Evolutionary conservation across 371 early-diverging fungal genomes (phyloP).

Genomic region (Saksenaea oblongispora): DNA sequence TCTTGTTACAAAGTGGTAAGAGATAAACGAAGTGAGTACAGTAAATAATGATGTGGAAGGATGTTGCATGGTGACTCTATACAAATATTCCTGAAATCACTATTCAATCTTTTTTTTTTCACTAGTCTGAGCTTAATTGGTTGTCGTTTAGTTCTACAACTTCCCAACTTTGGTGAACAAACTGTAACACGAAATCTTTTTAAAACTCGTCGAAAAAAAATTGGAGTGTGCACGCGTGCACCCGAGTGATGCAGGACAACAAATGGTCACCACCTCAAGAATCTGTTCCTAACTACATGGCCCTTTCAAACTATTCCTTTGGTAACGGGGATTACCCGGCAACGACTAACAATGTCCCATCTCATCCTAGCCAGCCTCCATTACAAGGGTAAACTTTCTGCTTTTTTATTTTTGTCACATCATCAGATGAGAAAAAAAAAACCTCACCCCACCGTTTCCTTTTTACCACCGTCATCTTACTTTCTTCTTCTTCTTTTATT

Average conservation of each 20-base stretch:
- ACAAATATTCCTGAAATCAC: no score
- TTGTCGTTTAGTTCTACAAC: no score
- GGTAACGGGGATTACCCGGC: conserved; percentile 14
- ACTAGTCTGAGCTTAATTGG: no score
- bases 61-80: no score
- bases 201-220: background rate
- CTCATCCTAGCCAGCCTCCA: conserved; percentile 7
- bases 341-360: background rate
- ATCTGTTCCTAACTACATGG: conserved; percentile 15
- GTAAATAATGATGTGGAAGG: no score
- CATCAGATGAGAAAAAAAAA: conserved; percentile 8
- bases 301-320: conserved; percentile 14
- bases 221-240: background rate
- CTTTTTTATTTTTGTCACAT: background rate
- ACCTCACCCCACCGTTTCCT: background rate
- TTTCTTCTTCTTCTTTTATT: background rate
- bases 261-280: conserved; percentile 27
- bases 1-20: no score
- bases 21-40: no score
- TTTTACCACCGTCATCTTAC: background rate
- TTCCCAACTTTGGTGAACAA: no score
- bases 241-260: conserved; percentile 20
- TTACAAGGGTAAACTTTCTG: conserved; percentile 17
- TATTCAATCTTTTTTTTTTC: no score
- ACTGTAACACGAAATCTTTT: no score